These are phyloP conservation scores for Benincasa hispida DNA, from an alignment of 306 rosid species.

Conservation along the genomic window DNA sequence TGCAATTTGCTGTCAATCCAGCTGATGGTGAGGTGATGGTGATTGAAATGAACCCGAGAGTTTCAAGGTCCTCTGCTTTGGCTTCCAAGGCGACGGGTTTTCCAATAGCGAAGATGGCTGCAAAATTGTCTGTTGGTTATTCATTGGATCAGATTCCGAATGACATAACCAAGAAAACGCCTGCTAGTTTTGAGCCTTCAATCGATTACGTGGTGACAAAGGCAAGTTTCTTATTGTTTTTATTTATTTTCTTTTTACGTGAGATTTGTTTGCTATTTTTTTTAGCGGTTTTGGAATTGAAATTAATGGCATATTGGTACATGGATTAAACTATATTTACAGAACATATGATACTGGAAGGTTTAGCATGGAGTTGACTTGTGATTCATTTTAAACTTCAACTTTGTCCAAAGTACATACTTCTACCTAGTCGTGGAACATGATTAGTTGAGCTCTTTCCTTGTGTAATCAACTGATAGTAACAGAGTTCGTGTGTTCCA, in stretches of 20 bases:
- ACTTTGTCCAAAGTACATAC: background rate
- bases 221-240: conserved; percentile 27
- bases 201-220: conserved; percentile 97
- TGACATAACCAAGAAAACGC: conserved; percentile 87
- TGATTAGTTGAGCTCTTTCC: background rate
- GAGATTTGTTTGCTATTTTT: background rate
- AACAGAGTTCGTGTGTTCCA: background rate
- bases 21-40: conserved; percentile 65
- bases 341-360: background rate
- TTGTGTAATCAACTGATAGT: background rate
- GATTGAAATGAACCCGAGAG: conserved; percentile 98
- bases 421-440: background rate
- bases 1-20: conserved; percentile 90
- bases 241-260: background rate
- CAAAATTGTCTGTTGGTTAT: conserved; percentile 83
- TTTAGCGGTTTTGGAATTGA: background rate
- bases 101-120: conserved; percentile 96
- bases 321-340: background rate
- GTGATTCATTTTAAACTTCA: background rate
- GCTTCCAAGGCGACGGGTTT: conserved; percentile 96
- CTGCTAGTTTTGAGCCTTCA: conserved; percentile 97
- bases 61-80: conserved; percentile 81
- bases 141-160: conserved; percentile 91
- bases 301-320: background rate
- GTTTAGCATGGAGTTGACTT: background rate